Conservation (phyloP, 768 basidiomycete species). For the Pisolithus sp. region DNA sequence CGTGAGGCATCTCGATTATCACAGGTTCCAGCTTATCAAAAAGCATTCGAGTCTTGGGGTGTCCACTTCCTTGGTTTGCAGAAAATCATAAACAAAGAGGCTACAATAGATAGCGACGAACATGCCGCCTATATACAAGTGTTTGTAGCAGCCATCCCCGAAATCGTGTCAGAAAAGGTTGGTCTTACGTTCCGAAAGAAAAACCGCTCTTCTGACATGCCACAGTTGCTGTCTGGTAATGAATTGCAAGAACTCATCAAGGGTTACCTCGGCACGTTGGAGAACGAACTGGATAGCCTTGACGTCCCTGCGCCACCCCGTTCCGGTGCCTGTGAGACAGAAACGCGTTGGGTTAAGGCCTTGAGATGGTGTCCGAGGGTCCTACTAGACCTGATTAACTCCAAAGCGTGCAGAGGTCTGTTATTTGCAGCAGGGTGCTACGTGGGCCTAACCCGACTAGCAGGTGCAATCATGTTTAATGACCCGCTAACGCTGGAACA, state of each 20-base stretch:
- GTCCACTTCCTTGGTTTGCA: conserved; percentile 43
- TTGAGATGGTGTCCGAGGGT: conserved; percentile 79
- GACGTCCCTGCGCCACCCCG: conserved; percentile 12
- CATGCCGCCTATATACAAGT: conserved; percentile 55
- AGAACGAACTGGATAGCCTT: conserved; percentile 29
- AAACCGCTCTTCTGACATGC: conserved; percentile 6
- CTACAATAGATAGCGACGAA: conserved; percentile 15
- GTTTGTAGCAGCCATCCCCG: conserved; percentile 55
- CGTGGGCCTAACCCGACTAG: conserved; percentile 1
- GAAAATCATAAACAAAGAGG: conserved; percentile 16
- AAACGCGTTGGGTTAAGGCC: conserved; percentile 55
- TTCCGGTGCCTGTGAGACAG: conserved; percentile 11
- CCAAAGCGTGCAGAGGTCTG: conserved; percentile 91
- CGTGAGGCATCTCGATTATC: conserved; percentile 53
- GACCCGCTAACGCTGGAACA: conserved; percentile 65
- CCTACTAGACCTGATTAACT: conserved; percentile 82
- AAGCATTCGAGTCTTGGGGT: conserved; percentile 64
- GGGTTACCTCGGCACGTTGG: conserved; percentile 58
- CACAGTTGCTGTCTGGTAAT: conserved; percentile 55
- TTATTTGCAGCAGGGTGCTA: conserved; percentile 5
- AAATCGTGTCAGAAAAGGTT: conserved; percentile 65
- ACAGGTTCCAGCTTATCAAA: conserved; percentile 33
- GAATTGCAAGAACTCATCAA: conserved; percentile 76
- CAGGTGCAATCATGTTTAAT: conserved; percentile 98
- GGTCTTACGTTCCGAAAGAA: conserved; percentile 9